Evolutionary conservation across 768 basidiomycete species (phyloP).

Genomic region (Leccinum olivaceopallidum): DNA sequence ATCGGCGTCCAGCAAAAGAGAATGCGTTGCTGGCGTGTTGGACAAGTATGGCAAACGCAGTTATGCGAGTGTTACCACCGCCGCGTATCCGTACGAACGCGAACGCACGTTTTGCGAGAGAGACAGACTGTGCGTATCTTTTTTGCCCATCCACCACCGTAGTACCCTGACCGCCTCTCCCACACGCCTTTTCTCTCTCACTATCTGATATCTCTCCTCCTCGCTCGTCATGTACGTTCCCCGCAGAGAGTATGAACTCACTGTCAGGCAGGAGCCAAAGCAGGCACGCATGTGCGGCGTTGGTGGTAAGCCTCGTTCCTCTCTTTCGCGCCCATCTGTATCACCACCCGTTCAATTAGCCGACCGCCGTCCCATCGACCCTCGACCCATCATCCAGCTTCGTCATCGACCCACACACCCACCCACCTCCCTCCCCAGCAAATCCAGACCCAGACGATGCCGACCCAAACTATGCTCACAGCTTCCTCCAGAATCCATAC

Average conservation of each 20-base stretch:
- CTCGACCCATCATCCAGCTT: constrained; percentile 95
- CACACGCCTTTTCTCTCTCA: constrained; percentile 4
- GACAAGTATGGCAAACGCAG: too few relatives aligned
- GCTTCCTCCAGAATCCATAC: constrained; percentile 86
- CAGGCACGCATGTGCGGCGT: constrained; percentile 91
- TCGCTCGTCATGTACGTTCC: constrained; percentile 12
- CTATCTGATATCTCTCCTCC: background rate
- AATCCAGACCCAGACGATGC: constrained; percentile 35
- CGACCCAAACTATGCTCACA: constrained; percentile 48
- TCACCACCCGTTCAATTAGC: constrained; percentile 44
- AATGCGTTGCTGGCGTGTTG: too few relatives aligned
- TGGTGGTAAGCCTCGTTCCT: constrained; percentile 65
- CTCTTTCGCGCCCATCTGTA: too few relatives aligned
- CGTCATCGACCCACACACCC: constrained; percentile 69
- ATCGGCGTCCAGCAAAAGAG: too few relatives aligned
- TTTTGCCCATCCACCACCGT: constrained; percentile 6
- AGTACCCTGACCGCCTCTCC: constrained; percentile 1
- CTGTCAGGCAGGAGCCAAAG: constrained; percentile 88
- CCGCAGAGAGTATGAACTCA: constrained; percentile 79
- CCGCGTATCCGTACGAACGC: background rate
- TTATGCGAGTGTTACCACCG: background rate
- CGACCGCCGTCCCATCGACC: constrained; percentile 95
- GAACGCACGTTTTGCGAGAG: too few relatives aligned
- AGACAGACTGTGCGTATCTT: background rate
- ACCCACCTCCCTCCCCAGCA: constrained; percentile 28